Conservation (phyloP, 257 asterid genomes). For the Paulownia fortunei region DNA sequence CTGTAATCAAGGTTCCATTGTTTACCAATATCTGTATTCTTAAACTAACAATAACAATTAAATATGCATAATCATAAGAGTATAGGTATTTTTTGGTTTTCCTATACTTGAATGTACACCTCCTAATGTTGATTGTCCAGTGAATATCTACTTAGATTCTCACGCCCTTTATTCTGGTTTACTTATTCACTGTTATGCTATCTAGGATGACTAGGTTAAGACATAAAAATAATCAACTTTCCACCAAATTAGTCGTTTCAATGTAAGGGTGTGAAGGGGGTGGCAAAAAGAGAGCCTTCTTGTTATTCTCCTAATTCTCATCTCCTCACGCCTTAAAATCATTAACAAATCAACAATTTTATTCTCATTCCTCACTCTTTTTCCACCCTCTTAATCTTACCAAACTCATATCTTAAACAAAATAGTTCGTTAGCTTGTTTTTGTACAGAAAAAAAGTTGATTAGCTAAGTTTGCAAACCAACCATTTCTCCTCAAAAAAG, state of each 20-base stretch:
- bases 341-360: slow-evolving; percentile 43
- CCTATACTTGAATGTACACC: not conserved
- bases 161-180: slow-evolving; percentile 58
- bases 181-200: not conserved
- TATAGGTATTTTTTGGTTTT: not conserved
- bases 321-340: slow-evolving; percentile 61
- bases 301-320: slow-evolving; percentile 68
- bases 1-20: too few species aligned
- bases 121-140: too few species aligned
- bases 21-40: not conserved
- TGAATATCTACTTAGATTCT: not conserved
- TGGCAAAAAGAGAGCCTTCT: slow-evolving; percentile 86
- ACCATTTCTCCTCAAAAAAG: slow-evolving; percentile 46
- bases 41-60: not conserved
- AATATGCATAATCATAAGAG: too few species aligned
- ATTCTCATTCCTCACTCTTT: slow-evolving; percentile 42
- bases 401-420: slow-evolving; percentile 63
- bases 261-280: slow-evolving; percentile 49
- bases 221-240: slow-evolving; percentile 16
- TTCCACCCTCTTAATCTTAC: slow-evolving; percentile 62
- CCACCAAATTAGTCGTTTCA: slow-evolving; percentile 52
- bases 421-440: slow-evolving; percentile 54
- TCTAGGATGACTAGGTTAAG: slow-evolving; percentile 15
- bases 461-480: slow-evolving; percentile 45
- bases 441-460: slow-evolving; percentile 25